Evolutionary conservation across 441 rosid genomes (phyloP).

Genomic region (Brassica balearica): DNA sequence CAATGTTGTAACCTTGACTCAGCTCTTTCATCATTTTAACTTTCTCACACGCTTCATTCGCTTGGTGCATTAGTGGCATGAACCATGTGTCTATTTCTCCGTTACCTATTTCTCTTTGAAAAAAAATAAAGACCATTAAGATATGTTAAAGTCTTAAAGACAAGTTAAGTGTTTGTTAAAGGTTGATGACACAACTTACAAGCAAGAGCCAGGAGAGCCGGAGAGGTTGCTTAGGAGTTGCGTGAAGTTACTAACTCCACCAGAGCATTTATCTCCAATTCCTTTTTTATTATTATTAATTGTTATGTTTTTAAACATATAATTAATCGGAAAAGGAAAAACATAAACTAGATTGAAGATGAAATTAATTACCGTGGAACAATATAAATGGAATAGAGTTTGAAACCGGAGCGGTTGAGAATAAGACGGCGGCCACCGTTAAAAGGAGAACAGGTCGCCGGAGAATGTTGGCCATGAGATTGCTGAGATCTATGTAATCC

Average conservation of each 20-base stretch:
- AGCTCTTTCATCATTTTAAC: constrained; percentile 70
- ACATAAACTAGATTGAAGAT: background rate
- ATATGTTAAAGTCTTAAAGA: too few relatives aligned
- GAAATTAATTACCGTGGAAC: constrained; percentile 29
- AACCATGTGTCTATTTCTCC: constrained; percentile 23
- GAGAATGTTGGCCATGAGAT: constrained; percentile 11
- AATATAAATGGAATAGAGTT: constrained; percentile 33
- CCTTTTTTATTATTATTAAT: constrained; percentile 48
- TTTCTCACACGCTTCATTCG: constrained; percentile 74
- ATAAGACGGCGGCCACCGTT: constrained; percentile 14
- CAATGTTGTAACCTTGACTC: constrained; percentile 73
- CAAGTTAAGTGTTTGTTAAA: background rate
- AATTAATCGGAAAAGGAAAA: background rate
- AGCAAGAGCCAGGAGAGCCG: constrained; percentile 78
- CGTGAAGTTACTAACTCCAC: constrained; percentile 65
- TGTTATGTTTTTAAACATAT: background rate
- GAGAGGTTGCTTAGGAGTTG: constrained; percentile 59
- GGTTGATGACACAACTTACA: constrained; percentile 49
- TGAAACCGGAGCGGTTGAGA: constrained; percentile 20
- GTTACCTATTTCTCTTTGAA: constrained; percentile 41
- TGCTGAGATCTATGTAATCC: too few relatives aligned
- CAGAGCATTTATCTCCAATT: constrained; percentile 79
- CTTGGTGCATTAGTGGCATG: constrained; percentile 53
- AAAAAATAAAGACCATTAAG: constrained; percentile 19
- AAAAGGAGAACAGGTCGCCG: constrained; percentile 18